Conservation (phyloP, 805 yeast genomes). For the Lipomyces yamanashiensis region DNA sequence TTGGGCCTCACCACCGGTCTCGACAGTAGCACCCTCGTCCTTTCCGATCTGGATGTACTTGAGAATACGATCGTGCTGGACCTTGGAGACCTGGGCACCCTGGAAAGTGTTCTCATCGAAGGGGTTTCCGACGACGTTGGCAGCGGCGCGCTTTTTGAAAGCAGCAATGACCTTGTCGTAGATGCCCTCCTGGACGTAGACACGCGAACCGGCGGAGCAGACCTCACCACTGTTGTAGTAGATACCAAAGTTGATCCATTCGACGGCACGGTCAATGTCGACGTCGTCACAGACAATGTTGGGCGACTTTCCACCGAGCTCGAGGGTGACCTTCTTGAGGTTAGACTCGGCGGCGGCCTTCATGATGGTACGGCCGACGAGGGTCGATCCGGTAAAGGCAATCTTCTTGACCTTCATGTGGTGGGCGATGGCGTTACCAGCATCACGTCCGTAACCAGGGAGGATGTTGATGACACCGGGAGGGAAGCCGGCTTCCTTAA, state of each 20-base stretch:
- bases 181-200: constrained; percentile 82
- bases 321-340: constrained; percentile 89
- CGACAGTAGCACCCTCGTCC: constrained; percentile 80
- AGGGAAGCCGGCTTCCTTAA: constrained; percentile 86
- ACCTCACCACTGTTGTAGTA: constrained; percentile 95
- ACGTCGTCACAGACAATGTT: constrained; percentile 87
- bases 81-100: constrained; percentile 89
- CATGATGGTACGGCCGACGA: constrained; percentile 83
- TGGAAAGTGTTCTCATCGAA: constrained; percentile 77
- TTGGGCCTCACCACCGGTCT: constrained; percentile 81
- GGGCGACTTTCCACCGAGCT: constrained; percentile 97
- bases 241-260: constrained; percentile 78
- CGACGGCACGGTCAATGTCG: constrained; percentile 73
- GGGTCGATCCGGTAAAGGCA: constrained; percentile 95
- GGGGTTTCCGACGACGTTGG: constrained; percentile 74
- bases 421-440: constrained; percentile 77
- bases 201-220: constrained; percentile 92
- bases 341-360: constrained; percentile 76
- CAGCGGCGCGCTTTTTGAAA: constrained; percentile 59
- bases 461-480: constrained; percentile 87
- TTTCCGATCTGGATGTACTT: constrained; percentile 76
- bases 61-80: constrained; percentile 78
- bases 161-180: constrained; percentile 75
- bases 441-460: constrained; percentile 82
- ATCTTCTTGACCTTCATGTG: constrained; percentile 86